Percentiles rank a stretch among this genome's conserved stretches.
Conservation (phyloP, 805 yeast genomes). For the Torulaspora indica region DNA sequence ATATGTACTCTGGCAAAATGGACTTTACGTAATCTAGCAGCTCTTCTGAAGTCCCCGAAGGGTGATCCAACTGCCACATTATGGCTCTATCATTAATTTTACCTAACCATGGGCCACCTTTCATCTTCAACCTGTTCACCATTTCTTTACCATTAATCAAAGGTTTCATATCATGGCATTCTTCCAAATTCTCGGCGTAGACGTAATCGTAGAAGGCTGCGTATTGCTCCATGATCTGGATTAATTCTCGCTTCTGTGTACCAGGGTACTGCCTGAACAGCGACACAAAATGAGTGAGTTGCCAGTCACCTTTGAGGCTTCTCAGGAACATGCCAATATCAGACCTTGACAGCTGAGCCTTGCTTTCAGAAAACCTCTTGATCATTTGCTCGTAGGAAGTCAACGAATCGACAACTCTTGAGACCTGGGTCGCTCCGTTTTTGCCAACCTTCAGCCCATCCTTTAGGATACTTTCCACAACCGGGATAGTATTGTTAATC, state of each 20-base stretch:
- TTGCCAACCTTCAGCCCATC: constrained; percentile 69
- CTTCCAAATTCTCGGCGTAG: constrained; percentile 21
- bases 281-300: constrained; percentile 40
- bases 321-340: constrained; percentile 58
- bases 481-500: constrained; percentile 23
- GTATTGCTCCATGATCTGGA: constrained; percentile 29
- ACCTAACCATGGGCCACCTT: constrained; percentile 88
- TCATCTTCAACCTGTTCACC: constrained; percentile 44
- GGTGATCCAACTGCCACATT: constrained; percentile 76
- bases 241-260: background rate
- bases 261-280: constrained; percentile 20
- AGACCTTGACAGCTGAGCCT: constrained; percentile 41
- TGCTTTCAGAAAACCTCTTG: constrained; percentile 18
- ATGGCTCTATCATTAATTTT: constrained; percentile 50
- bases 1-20: constrained; percentile 23
- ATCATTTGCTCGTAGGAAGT: constrained; percentile 31
- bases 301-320: constrained; percentile 50
- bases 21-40: constrained; percentile 43
- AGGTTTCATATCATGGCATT: constrained; percentile 48
- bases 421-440: constrained; percentile 48
- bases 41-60: constrained; percentile 49
- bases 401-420: constrained; percentile 40
- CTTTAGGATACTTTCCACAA: constrained; percentile 47
- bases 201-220: constrained; percentile 33
- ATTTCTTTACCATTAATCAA: constrained; percentile 73